A percentile compares a stretch with the other conserved stretches of the same genome.
These are phyloP conservation scores for Paramecium tetraurelia DNA, from an alignment of 73 alveolate species.

Conservation along the genomic window DNA sequence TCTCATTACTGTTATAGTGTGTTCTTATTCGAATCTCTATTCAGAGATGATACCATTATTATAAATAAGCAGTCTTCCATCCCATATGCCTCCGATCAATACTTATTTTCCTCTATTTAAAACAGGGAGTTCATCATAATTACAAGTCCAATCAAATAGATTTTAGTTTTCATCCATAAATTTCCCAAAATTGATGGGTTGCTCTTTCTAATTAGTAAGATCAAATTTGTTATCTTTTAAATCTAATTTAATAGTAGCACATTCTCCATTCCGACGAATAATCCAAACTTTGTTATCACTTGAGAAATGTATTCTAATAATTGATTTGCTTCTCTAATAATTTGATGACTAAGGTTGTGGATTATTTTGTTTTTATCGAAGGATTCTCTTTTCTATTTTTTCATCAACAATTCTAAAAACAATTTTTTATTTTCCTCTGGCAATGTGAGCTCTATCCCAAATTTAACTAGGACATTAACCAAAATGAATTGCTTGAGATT, in stretches of 20 bases:
- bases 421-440: constrained; percentile 75
- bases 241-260: background rate
- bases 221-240: constrained; percentile 46
- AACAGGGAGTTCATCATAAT: background rate
- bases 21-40: constrained; percentile 41
- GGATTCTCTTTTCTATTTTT: constrained; percentile 78
- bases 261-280: constrained; percentile 34
- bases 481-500: constrained; percentile 49
- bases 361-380: constrained; percentile 86
- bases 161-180: background rate
- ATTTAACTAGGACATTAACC: constrained; percentile 56
- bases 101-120: background rate
- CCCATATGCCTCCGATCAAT: constrained; percentile 68
- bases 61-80: constrained; percentile 59
- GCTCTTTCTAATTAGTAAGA: constrained; percentile 26
- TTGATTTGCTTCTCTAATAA: background rate
- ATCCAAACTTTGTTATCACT: constrained; percentile 60
- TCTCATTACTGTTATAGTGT: constrained; percentile 60
- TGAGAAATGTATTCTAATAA: background rate
- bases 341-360: constrained; percentile 75
- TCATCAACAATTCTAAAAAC: constrained; percentile 79
- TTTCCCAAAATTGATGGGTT: background rate
- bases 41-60: constrained; percentile 38
- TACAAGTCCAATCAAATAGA: constrained; percentile 31
- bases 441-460: constrained; percentile 52